Evolutionary conservation across 495 filamentous ascomycete genomes (phyloP), one percentile per base, ranked within the genome.

Genomic region (Echria macrotheca): DNA sequence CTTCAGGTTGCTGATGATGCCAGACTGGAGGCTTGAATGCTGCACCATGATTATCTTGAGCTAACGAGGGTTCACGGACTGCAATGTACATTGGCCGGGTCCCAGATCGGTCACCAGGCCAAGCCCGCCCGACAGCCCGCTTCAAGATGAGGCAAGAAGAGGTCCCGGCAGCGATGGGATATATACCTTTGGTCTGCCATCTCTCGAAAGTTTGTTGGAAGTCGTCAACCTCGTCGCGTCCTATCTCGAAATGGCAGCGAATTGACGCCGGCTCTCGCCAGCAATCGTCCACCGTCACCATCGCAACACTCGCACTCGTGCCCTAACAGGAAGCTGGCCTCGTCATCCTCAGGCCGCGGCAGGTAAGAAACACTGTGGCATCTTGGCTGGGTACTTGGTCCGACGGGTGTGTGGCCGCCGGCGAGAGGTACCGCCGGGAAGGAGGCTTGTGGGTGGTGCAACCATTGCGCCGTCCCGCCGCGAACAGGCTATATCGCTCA

Each of bases 291-390:
- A 15, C 12, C 38, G 36, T 39, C 36, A 23, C 36, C 15, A 19
- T 17, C 19, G 37, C 25, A 33, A 9, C 24, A 5, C 15, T 41
- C 22, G 37, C 46, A 22, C 31, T 23, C n/a, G 32, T 48, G 14
- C 54, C 60, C 21, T 35, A 63, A 56, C 17, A 40, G 57, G 60
- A 53, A 59, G 57, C 25, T 47, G 61, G 32, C 43, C 44, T 64
- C 61, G 61, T 64, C 57, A 64, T 44, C 61, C 61, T 61, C 56
- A 59, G 61, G 53, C 61, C 61, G 61, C 61, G 60, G 60, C 25
- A 14, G 47, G 37, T 47, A 52, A n/a, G n/a, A n/a, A n/a, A n/a
- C n/a, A n/a, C n/a, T n/a, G n/a, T n/a, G n/a, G n/a, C n/a, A n/a
- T n/a, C 43, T 29, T 25, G 12, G 25, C 3, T 17, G n/a, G n/a